phyloP scores from a whole-genome alignment of 495 filamentous ascomycete species.

The Hypoxylon cercidicola region DNA sequence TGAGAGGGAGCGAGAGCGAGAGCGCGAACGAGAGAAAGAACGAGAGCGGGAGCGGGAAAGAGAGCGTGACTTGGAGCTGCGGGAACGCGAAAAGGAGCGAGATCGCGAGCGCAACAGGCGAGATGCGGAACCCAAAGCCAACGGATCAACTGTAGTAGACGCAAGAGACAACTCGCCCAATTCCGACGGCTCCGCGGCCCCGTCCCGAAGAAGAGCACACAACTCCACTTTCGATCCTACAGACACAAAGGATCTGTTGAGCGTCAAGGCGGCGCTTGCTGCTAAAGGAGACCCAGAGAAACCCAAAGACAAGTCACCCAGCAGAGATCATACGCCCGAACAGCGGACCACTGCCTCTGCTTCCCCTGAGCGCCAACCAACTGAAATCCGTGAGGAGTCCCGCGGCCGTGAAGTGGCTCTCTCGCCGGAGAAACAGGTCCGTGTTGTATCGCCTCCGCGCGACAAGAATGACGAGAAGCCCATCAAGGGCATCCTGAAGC shows the following conservation, averaged over 20 bases:
- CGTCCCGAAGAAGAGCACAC: constrained; percentile 47
- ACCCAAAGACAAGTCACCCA: constrained; percentile 32
- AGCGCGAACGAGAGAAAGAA: constrained; percentile 25
- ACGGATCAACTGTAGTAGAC: constrained; percentile 38
- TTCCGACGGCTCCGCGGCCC: constrained; percentile 27
- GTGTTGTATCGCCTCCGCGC: constrained; percentile 65
- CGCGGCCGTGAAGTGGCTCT: constrained; percentile 50
- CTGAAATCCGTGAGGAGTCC: constrained; percentile 49
- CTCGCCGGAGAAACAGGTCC: constrained; percentile 55
- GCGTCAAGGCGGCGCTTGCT: constrained; percentile 60
- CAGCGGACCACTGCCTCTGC: constrained; percentile 33
- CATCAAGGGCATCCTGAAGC: constrained; percentile 78
- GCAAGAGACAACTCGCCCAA: constrained; percentile 35
- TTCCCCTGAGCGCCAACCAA: constrained; percentile 36
- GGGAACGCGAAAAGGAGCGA: constrained; percentile 26
- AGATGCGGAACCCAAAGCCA: constrained; percentile 43
- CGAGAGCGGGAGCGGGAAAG: constrained; percentile 29
- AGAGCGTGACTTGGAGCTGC: constrained; percentile 26
- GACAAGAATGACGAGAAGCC: constrained; percentile 55
- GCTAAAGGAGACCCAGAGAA: constrained; percentile 49
- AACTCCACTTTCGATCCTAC: constrained; percentile 61
- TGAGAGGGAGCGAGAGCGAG: constrained; percentile 26
- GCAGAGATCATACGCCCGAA: constrained; percentile 40
- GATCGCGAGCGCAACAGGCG: constrained; percentile 36
- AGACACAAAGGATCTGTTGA: constrained; percentile 57